Evolutionary conservation across 139 green algal species (phyloP), one percentile per base, ranked within the genome.

Genomic region (Parachlorella kessleri): DNA sequence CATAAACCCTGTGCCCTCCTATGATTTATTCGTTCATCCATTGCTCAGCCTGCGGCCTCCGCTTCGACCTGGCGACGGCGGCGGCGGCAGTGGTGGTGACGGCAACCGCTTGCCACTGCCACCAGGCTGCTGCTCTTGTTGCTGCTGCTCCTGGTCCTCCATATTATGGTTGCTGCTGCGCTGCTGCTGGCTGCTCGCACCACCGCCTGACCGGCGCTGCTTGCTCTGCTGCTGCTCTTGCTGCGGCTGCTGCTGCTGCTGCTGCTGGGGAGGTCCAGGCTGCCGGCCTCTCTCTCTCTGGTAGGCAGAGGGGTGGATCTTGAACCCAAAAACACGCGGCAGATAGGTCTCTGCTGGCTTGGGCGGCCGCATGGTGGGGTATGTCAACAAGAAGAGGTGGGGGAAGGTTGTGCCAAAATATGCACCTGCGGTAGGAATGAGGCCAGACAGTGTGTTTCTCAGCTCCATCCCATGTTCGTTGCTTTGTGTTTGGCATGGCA

Each of bases 381-480:
- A 97, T 0, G 96, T 98, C 90, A 99, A 95, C 28, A 98, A 84
- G 74, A 99, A 91, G 33, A 99, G 85, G 85, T 99, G 96, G 1
- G 96, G 92, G 79, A 98, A 97, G 37, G 96, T 99, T 2, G 96
- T 99, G 28, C 96, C 96, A 81, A 98, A 99, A 85, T 98, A 99
- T 3, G 95, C 95, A 9, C 95, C 94, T 80, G 97, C 94, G 24
- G n/a, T n/a, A n/a, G n/a, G n/a, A n/a, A n/a, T n/a, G n/a, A n/a
- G n/a, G n/a, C n/a, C n/a, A n/a, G n/a, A n/a, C n/a, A n/a, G n/a
- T n/a, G n/a, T n/a, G n/a, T n/a, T n/a, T n/a, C n/a, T n/a, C n/a
- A n/a, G n/a, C n/a, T n/a, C n/a, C n/a, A n/a, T n/a, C n/a, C n/a
- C n/a, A n/a, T n/a, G n/a, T n/a, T n/a, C n/a, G n/a, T n/a, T n/a